phyloP scores from a whole-genome alignment of 441 rosid genomes.

The Oxalis stricta region DNA sequence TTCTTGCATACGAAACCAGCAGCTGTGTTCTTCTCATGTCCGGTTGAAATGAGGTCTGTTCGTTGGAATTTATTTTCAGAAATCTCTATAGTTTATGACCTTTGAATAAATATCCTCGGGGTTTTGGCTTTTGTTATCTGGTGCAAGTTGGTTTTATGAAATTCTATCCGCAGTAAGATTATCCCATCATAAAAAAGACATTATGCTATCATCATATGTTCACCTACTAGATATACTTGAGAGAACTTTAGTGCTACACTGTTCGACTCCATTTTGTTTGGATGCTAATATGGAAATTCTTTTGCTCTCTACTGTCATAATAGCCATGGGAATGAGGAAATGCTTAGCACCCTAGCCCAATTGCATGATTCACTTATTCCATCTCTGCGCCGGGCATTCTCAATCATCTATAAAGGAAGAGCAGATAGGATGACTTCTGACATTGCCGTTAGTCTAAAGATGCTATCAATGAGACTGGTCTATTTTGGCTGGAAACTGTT shows the following conservation, averaged over 20 bases:
- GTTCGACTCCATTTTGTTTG: neutral
- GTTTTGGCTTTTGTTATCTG: no score
- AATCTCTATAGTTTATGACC: no score
- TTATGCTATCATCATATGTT: neutral
- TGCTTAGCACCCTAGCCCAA: conserved; percentile 47
- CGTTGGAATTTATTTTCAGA: conserved; percentile 5
- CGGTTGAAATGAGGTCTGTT: conserved; percentile 65
- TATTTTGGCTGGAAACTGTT: conserved; percentile 73
- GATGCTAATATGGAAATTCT: neutral
- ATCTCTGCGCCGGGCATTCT: conserved; percentile 53
- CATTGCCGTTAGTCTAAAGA: conserved; percentile 45
- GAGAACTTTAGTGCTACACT: no score
- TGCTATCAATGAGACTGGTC: conserved; percentile 61
- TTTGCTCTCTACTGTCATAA: conserved; percentile 9
- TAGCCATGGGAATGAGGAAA: conserved; percentile 79
- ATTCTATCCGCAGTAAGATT: no score
- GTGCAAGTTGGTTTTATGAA: no score
- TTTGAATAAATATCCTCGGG: no score
- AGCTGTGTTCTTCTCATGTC: conserved; percentile 52
- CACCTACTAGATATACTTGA: neutral
- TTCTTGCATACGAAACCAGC: conserved; percentile 58
- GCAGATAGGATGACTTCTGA: conserved; percentile 33
- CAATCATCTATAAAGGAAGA: conserved; percentile 27
- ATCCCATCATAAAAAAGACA: no score
- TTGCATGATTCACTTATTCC: conserved; percentile 84